These are phyloP conservation scores for Mangifera indica DNA, from an alignment of 345 rosid genomes.

Conservation along the genomic window DNA sequence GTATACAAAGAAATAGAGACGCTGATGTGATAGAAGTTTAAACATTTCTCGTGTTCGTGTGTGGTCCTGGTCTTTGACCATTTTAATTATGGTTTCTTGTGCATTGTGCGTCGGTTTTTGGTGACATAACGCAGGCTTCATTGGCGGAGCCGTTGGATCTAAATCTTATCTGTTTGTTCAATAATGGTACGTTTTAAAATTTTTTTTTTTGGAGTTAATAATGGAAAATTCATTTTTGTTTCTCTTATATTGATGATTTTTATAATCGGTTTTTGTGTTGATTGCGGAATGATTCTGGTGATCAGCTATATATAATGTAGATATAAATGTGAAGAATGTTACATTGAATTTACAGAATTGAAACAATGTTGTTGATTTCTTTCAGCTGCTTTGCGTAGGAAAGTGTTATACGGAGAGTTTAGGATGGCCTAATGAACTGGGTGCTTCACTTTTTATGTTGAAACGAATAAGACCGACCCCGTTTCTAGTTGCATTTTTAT, in stretches of 20 bases:
- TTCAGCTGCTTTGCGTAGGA: neutral
- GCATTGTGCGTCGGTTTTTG: conserved; percentile 9
- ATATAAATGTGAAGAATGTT: neutral
- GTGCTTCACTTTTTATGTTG: neutral
- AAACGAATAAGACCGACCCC: neutral
- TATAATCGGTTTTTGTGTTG: neutral
- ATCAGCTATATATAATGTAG: neutral
- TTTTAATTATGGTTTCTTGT: conserved; percentile 13
- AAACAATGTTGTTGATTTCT: neutral
- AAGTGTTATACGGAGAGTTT: neutral
- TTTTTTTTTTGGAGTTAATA: neutral
- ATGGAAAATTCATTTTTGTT: neutral
- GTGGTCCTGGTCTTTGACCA: neutral
- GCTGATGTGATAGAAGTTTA: neutral
- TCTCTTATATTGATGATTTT: neutral
- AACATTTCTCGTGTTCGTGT: neutral
- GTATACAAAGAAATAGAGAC: neutral
- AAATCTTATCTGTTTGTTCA: conserved; percentile 21
- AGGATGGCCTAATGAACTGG: neutral
- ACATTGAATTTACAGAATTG: neutral
- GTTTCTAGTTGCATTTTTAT: neutral
- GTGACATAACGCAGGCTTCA: conserved; percentile 28
- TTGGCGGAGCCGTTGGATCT: conserved; percentile 29
- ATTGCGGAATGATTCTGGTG: neutral
- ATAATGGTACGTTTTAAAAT: conserved; percentile 31